Evolutionary conservation across 2,329 filamentous ascomycete species (phyloP).

Genomic region (Helminthosporium solani): DNA sequence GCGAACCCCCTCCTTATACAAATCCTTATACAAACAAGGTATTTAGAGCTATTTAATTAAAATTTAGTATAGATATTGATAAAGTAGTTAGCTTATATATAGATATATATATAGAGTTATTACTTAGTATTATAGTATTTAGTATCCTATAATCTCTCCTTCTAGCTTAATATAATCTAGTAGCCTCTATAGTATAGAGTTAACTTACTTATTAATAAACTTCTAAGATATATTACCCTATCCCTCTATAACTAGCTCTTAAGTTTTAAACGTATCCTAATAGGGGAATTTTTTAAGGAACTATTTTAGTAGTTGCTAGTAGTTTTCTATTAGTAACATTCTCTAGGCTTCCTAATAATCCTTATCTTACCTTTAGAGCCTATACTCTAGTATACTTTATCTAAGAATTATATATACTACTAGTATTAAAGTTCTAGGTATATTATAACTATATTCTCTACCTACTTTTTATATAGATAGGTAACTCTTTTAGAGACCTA

Average conservation of each 20-base stretch:
- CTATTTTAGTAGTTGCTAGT: constrained; percentile 8
- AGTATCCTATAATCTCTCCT: constrained; percentile 4
- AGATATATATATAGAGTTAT: neutral
- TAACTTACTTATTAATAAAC: constrained; percentile 6
- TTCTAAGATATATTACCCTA: constrained; percentile 5
- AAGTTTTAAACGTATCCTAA: constrained; percentile 1
- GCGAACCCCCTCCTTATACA: neutral
- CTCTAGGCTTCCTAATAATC: constrained; percentile 4
- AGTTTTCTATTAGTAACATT: constrained; percentile 9
- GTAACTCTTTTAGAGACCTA: neutral
- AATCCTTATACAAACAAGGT: neutral
- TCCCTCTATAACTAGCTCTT: constrained; percentile 6
- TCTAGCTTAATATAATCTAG: constrained; percentile 5
- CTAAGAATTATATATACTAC: constrained; percentile 3
- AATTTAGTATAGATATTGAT: neutral
- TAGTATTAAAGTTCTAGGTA: constrained; percentile 1
- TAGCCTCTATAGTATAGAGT: constrained; percentile 9
- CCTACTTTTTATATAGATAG: neutral
- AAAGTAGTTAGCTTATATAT: neutral
- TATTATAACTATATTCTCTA: neutral
- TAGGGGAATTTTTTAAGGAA: constrained; percentile 7
- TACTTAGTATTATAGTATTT: neutral
- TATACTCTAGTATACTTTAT: constrained; percentile 5
- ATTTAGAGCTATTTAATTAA: neutral
- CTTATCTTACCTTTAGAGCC: neutral